Conservation (phyloP, 2,329 filamentous ascomycete species). For the Hirsutella rhossiliensis region DNA sequence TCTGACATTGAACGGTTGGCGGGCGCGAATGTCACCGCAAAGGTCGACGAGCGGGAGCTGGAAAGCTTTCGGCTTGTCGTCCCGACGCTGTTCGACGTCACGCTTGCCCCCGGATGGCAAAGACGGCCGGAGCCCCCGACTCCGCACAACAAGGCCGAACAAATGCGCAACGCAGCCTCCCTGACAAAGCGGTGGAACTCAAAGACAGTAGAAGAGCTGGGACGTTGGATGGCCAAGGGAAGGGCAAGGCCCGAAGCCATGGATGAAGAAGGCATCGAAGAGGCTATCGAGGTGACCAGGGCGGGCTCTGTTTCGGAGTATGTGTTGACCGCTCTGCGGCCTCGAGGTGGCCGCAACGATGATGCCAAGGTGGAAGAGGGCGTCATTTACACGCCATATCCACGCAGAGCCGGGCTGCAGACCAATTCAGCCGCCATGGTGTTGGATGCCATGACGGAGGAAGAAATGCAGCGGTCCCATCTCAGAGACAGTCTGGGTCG, state of each 20-base stretch:
- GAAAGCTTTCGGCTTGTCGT: slow-evolving; percentile 38
- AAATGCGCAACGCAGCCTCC: slow-evolving; percentile 40
- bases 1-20: slow-evolving; percentile 14
- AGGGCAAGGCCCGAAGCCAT: slow-evolving; percentile 27
- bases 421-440: slow-evolving; percentile 28
- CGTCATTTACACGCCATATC: slow-evolving; percentile 19
- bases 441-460: slow-evolving; percentile 32
- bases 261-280: slow-evolving; percentile 9
- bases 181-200: slow-evolving; percentile 39
- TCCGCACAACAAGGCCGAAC: slow-evolving; percentile 35
- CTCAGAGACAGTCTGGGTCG: slow-evolving; percentile 30
- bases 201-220: slow-evolving; percentile 24
- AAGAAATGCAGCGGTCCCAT: slow-evolving; percentile 29
- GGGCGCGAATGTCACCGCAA: slow-evolving; percentile 9
- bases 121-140: slow-evolving; percentile 27
- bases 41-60: slow-evolving; percentile 15
- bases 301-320: slow-evolving; percentile 7
- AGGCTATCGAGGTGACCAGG: slow-evolving; percentile 4
- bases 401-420: slow-evolving; percentile 28
- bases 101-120: slow-evolving; percentile 41
- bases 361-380: slow-evolving; percentile 7
- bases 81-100: slow-evolving; percentile 39
- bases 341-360: not conserved
- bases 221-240: slow-evolving; percentile 30
- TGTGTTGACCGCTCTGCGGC: slow-evolving; percentile 2